Conservation (phyloP, 768 basidiomycete species). For the Amanita fuliginea region DNA sequence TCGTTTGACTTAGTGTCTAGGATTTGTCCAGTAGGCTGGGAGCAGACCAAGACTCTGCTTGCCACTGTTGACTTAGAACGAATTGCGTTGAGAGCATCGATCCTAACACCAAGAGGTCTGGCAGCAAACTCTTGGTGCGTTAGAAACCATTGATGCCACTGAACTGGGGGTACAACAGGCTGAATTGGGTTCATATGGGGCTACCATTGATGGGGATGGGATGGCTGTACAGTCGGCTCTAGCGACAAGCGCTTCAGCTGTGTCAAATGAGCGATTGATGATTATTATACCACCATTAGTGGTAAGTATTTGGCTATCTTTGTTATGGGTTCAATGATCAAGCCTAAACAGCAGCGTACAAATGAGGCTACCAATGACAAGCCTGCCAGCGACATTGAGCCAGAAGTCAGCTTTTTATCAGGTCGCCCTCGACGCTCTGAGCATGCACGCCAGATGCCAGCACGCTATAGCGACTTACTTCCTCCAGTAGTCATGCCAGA, state of each 20-base stretch:
- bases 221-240: no score
- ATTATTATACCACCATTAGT: background rate
- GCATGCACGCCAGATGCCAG: background rate
- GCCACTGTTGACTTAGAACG: no score
- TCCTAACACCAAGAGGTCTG: background rate
- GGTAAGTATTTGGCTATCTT: background rate
- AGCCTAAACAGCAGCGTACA: background rate
- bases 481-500: background rate
- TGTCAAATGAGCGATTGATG: background rate
- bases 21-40: no score
- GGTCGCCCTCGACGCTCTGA: constrained; percentile 2
- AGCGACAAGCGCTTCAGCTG: background rate
- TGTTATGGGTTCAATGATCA: no score
- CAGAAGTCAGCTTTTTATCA: background rate
- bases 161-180: background rate
- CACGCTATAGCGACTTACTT: background rate
- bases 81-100: no score
- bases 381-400: background rate
- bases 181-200: no score
- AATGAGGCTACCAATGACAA: no score
- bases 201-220: no score
- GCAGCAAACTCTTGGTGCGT: background rate
- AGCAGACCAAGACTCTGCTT: no score
- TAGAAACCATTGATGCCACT: background rate
- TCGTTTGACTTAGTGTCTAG: no score